These are phyloP conservation scores for Paecilomyces formosus DNA, from an alignment of 2,329 filamentous ascomycete genomes.

Conservation along the genomic window DNA sequence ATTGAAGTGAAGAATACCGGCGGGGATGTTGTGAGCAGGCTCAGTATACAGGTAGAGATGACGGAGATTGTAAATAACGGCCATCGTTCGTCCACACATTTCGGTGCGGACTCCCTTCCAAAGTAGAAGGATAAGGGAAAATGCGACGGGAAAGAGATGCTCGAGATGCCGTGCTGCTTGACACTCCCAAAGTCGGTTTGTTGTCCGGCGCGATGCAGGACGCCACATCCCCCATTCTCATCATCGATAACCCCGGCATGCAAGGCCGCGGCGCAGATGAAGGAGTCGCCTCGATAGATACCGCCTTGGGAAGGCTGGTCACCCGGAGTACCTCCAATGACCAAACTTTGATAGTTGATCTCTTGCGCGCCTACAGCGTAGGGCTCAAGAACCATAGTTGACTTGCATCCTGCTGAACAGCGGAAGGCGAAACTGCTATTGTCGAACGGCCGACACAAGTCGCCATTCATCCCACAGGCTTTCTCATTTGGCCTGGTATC, in stretches of 20 bases:
- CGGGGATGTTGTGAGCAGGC: constrained; percentile 50
- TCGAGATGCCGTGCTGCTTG: constrained; percentile 44
- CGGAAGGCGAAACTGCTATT: constrained; percentile 48
- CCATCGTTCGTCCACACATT: constrained; percentile 53
- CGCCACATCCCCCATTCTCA: constrained; percentile 49
- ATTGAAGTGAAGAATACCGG: constrained; percentile 49
- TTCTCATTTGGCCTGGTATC: constrained; percentile 25
- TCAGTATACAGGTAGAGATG: constrained; percentile 46
- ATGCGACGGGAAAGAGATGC: constrained; percentile 47
- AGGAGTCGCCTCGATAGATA: constrained; percentile 53
- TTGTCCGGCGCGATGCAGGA: constrained; percentile 47
- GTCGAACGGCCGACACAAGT: constrained; percentile 50
- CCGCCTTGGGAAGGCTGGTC: constrained; percentile 31
- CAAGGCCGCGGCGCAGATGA: constrained; percentile 53
- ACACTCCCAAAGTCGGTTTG: constrained; percentile 39
- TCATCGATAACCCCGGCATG: constrained; percentile 53
- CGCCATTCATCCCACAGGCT: constrained; percentile 50
- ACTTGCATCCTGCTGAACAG: constrained; percentile 51
- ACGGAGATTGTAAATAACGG: constrained; percentile 49
- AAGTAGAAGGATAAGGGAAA: constrained; percentile 54
- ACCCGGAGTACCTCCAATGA: constrained; percentile 46
- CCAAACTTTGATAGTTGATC: constrained; percentile 47
- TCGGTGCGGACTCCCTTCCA: constrained; percentile 28
- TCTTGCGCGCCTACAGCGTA: constrained; percentile 51
- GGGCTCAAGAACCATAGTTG: constrained; percentile 45